Base-by-base conservation (phyloP, 2,329 filamentous ascomycete genomes). In the Pseudopyricularia cyperi region DNA sequence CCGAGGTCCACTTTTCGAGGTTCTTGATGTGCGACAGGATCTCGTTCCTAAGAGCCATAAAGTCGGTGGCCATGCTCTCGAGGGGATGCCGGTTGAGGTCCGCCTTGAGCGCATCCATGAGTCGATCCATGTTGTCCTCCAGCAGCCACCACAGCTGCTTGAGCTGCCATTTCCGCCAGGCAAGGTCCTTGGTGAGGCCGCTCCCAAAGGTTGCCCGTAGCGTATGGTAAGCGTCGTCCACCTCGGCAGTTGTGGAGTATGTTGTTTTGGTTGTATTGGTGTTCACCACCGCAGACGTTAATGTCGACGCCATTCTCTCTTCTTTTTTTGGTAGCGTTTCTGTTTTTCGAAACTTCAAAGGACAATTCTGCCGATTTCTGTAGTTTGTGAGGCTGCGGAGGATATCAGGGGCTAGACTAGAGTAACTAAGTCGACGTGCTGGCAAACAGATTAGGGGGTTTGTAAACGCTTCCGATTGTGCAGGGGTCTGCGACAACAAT, bases 1-100 rank as follows among this genome's bases (percentile, higher is more conserved):
- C 68, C 15, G 62, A 59, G 2, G 68, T 64, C 68, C 68, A 72
- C 32, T 62, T 53, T 24, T 71, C 67, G 7, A 73, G 58, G 37
- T 68, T 61, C 9, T 63, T 56, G 15, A 74, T 61, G 7, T 64
- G 62, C 7, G 65, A 57, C 2, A 71, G 56, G 22, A 69, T 57
- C 46, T 70, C 70, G 0, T 52, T 56, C 51, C 70, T 66, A 12
- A 66, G 19, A 44, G 50, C 58, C 4, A 28, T 50, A 3, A 68
- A 54, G 39, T 71, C 69, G 17, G 60, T 52, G 7, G 61, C 55
- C 1, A 61, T 52, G 6, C 61, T 56, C 55, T 72, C 69, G 26
- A 66, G 61, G 1, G 55, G 51, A 51, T 65, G 63, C 22, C 64
- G 61, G 53, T 65, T 57, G 15, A 71, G 61, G 52, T 71, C 69